Evolutionary conservation across 352 stramenopile genomes (phyloP).

Genomic region (Pythium diclinum): DNA sequence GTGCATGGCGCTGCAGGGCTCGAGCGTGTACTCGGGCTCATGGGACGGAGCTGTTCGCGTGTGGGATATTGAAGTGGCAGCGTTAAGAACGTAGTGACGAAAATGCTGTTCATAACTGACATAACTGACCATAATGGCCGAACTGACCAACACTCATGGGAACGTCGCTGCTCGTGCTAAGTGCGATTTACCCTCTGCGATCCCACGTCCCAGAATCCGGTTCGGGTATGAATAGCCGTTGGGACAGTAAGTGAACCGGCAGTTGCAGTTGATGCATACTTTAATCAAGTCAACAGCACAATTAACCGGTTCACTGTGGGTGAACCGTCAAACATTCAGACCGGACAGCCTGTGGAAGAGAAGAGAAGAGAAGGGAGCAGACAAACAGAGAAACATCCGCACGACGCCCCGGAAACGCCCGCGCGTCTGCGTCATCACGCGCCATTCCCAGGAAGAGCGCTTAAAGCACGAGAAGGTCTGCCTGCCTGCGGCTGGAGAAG

Average conservation of each 20-base stretch:
- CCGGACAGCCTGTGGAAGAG: neutral
- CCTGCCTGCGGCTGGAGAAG: neutral
- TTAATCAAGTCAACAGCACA: slow-evolving; percentile 1
- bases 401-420: neutral
- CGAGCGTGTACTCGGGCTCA: slow-evolving; percentile 63
- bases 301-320: slow-evolving; percentile 13
- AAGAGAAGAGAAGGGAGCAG: neutral
- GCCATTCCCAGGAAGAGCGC: neutral
- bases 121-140: slow-evolving; percentile 1
- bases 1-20: slow-evolving; percentile 55
- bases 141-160: slow-evolving; percentile 17
- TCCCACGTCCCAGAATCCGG: neutral
- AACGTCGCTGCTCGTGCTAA: neutral
- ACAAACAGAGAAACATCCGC: neutral
- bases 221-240: slow-evolving; percentile 3
- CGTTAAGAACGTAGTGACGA: slow-evolving; percentile 9
- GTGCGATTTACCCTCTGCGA: neutral
- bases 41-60: slow-evolving; percentile 74
- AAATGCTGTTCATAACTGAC: neutral
- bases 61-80: slow-evolving; percentile 52
- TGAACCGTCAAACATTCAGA: slow-evolving; percentile 7
- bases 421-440: neutral
- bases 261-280: slow-evolving; percentile 11
- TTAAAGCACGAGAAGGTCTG: neutral
- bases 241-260: neutral